These are phyloP conservation scores for Pharus latifolius DNA, from an alignment of 176 grass and related monocot species.

Conservation along the genomic window DNA sequence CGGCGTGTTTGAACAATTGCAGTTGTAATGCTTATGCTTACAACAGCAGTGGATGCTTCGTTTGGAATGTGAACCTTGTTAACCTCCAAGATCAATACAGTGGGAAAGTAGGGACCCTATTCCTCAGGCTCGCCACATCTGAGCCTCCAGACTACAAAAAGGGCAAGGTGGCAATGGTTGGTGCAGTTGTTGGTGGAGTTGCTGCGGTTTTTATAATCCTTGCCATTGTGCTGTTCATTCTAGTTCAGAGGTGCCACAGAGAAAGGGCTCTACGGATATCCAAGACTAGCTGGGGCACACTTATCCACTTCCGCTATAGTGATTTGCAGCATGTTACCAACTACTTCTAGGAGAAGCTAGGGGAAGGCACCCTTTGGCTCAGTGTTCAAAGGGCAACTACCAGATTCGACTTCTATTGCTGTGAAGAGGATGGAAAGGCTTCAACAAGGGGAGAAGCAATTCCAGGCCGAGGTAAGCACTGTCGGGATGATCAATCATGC, in stretches of 20 bases:
- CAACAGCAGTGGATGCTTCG: constrained; percentile 36
- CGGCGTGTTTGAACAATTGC: constrained; percentile 54
- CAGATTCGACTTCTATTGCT: neutral
- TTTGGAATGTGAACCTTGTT: constrained; percentile 51
- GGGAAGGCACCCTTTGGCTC: constrained; percentile 16
- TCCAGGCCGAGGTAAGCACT: constrained; percentile 21
- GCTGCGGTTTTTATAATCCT: constrained; percentile 18
- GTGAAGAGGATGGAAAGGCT: constrained; percentile 21
- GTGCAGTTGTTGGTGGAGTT: constrained; percentile 31
- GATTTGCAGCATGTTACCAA: neutral
- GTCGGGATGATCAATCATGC: constrained; percentile 15
- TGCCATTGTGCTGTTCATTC: neutral
- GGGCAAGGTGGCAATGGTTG: constrained; percentile 20
- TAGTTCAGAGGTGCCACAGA: constrained; percentile 29
- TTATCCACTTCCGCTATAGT: neutral
- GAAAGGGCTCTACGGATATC: constrained; percentile 32
- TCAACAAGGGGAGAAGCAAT: constrained; percentile 19
- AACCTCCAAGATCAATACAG: constrained; percentile 49
- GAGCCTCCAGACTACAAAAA: constrained; percentile 47
- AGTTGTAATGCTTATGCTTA: constrained; percentile 63
- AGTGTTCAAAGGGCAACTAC: constrained; percentile 12
- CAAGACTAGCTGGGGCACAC: constrained; percentile 6
- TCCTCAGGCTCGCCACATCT: constrained; percentile 67
- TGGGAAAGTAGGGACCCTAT: constrained; percentile 39
- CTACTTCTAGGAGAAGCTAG: constrained; percentile 19